These are phyloP conservation scores for Alloascoidea hylecoeti DNA, from an alignment of 805 yeast genomes.

Conservation along the genomic window DNA sequence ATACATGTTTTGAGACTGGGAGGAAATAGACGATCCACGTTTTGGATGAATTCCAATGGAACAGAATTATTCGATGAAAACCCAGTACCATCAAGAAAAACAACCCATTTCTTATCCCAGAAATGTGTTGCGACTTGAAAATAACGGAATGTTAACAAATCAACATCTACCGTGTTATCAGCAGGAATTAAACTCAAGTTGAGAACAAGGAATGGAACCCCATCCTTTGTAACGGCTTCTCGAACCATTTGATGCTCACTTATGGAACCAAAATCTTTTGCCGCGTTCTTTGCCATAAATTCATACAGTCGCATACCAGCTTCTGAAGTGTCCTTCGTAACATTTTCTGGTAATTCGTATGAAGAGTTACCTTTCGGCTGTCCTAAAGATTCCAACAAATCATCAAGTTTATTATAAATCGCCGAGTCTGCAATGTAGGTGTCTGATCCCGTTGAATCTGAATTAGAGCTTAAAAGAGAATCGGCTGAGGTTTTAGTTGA, in stretches of 20 bases:
- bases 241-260: constrained; percentile 33
- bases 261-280: constrained; percentile 32
- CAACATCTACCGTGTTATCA: constrained; percentile 23
- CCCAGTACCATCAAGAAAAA: constrained; percentile 60
- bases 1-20: constrained; percentile 38
- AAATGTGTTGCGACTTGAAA: constrained; percentile 55
- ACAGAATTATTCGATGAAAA: constrained; percentile 20
- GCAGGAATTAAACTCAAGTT: constrained; percentile 25
- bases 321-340: background rate
- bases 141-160: constrained; percentile 40
- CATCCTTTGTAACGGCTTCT: constrained; percentile 58
- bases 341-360: background rate
- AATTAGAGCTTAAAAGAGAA: background rate
- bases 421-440: background rate
- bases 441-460: background rate
- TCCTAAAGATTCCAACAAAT: constrained; percentile 33
- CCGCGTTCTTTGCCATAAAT: constrained; percentile 56
- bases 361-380: constrained; percentile 28
- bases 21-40: constrained; percentile 34
- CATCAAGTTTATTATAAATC: constrained; percentile 28
- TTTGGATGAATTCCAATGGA: constrained; percentile 17
- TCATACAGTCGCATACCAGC: constrained; percentile 34
- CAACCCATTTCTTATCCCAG: constrained; percentile 53
- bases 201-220: constrained; percentile 51
- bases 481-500: background rate